Conservation (phyloP, 2,329 filamentous ascomycete genomes). For the Cytospora mali region DNA sequence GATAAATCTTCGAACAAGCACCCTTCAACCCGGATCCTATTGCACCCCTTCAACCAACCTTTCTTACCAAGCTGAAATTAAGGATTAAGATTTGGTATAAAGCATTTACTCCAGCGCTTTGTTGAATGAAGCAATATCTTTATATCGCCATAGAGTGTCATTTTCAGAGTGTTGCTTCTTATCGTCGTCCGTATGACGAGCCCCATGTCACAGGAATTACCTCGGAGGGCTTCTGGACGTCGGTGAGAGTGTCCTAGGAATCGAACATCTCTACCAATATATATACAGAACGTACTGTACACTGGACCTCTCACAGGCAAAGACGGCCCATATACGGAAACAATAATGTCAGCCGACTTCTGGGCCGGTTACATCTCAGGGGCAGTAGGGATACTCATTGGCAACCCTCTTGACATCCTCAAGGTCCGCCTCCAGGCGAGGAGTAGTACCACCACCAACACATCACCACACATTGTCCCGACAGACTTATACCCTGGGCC, state of each 20-base stretch:
- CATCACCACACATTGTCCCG: slow-evolving; percentile 24
- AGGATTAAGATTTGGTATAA: not conserved
- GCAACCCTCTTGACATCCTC: slow-evolving; percentile 72
- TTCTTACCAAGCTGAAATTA: not conserved
- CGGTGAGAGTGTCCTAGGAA: not conserved
- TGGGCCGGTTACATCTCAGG: slow-evolving; percentile 92
- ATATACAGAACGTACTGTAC: not conserved
- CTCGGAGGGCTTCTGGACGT: not conserved
- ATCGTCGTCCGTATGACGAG: not conserved
- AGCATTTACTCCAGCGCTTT: not conserved
- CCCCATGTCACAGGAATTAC: not conserved
- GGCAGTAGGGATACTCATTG: slow-evolving; percentile 81
- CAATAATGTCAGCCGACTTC: slow-evolving; percentile 80
- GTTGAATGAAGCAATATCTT: not conserved
- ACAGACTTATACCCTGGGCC: slow-evolving; percentile 26
- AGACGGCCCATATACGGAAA: not conserved
- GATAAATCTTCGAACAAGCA: not conserved
- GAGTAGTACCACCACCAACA: slow-evolving; percentile 24
- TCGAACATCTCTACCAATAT: not conserved
- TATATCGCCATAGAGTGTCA: not conserved
- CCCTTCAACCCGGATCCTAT: not conserved
- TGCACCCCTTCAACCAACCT: not conserved
- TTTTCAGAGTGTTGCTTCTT: not conserved
- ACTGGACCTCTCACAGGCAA: not conserved
- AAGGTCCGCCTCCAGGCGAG: slow-evolving; percentile 81